Evolutionary conservation across 495 filamentous ascomycete species (phyloP).

Genomic region (Trichocladium uniseriatum): DNA sequence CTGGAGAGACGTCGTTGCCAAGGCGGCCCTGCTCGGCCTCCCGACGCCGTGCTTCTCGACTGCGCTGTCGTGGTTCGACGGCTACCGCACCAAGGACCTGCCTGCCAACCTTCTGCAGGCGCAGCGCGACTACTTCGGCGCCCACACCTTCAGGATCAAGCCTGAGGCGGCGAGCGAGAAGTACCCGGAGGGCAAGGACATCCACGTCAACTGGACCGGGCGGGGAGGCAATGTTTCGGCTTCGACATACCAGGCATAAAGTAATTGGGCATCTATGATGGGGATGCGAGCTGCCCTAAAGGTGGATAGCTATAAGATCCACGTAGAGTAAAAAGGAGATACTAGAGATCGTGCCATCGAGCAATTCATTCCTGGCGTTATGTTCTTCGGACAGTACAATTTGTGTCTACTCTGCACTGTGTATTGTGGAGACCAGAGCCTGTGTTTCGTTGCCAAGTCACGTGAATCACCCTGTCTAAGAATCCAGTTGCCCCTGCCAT

Average conservation of each 20-base stretch:
- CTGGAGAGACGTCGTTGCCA: slow-evolving; percentile 91
- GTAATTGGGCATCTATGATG: slow-evolving; percentile 1
- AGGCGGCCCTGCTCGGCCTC: slow-evolving; percentile 86
- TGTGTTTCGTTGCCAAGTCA: no score
- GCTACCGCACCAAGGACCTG: slow-evolving; percentile 88
- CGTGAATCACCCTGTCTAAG: no score
- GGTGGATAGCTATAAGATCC: slow-evolving; percentile 7
- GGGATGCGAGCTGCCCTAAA: neutral
- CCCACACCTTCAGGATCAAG: slow-evolving; percentile 98
- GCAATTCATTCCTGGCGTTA: no score
- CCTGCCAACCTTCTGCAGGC: slow-evolving; percentile 97
- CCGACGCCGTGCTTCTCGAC: slow-evolving; percentile 93
- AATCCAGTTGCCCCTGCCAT: no score
- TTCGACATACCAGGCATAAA: slow-evolving; percentile 93
- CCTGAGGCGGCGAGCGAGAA: slow-evolving; percentile 74
- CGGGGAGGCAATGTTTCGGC: slow-evolving; percentile 93
- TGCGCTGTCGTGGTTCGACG: slow-evolving; percentile 95
- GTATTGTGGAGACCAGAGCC: no score
- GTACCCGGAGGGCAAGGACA: slow-evolving; percentile 79
- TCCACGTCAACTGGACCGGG: slow-evolving; percentile 99
- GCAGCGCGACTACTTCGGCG: slow-evolving; percentile 98
- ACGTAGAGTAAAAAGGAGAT: slow-evolving; percentile 14
- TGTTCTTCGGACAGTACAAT: neutral
- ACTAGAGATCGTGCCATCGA: neutral
- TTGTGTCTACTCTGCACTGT: neutral